Evolutionary conservation across 2,329 filamentous ascomycete species (phyloP), one percentile per base, ranked within the genome.

Genomic region (Trichophyton equinum): DNA sequence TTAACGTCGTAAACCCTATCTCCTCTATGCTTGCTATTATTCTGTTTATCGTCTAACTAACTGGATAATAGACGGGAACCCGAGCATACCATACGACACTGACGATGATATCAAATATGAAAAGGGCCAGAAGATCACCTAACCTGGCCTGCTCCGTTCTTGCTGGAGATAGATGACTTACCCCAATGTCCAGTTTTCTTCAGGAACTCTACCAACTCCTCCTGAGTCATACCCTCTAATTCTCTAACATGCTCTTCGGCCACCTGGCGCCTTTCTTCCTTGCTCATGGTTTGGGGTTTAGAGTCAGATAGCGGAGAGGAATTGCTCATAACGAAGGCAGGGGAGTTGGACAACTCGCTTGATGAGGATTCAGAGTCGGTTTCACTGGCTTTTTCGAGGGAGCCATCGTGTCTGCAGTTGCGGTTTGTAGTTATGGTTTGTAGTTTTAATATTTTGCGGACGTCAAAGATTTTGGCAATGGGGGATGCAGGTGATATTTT

Each of bases 31-130:
- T 42, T n/a, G 38, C 38, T 18, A 18, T 18, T 25, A 49, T 49
- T 55, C 7, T 55, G 30, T 55, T 55, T 55, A 55, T 36, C 13
- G 36, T 36, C 49, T 55, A 55, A 55, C 46, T 27, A 49, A 49
- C 46, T 30, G 30, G 27, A 53, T 53, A n/a, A 55, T 49, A 55
- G 49, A 33, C 2, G 27, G 49, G 49, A 15, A 36, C 33, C 18
- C n/a, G 27, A 20, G 7, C 30, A 55, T 36, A 55, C 49, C n/a
- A 55, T 55, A 55, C 49, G 88, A 95, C 64, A 84, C 90, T 63
- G 83, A 86, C 0, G 89, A 92, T 67, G 84, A 82, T 13, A 47
- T 42, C 38, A 46, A 27, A 8, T 49, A 62, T 33, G 38, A 61
- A 33, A 61, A 55, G 25, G 58, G 57, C 57, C 80, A 55, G 30